Evolutionary conservation across 306 rosid species (phyloP), one percentile per base, ranked within the genome.

Genomic region (Dalbergia cultrata): DNA sequence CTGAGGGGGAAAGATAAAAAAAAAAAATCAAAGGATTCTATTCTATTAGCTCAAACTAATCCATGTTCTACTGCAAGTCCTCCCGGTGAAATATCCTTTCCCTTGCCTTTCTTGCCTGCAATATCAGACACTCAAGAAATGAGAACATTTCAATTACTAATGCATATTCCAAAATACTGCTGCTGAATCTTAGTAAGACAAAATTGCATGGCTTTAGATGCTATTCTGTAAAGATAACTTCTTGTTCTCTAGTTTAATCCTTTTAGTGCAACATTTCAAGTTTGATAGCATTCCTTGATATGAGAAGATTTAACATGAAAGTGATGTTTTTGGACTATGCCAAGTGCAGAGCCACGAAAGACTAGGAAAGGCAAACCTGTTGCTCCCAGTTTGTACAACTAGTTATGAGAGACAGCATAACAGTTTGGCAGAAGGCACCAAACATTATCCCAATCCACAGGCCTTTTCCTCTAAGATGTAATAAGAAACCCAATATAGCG

Each of bases 371-470:
- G 7, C 73, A 72, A 76, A 90, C 97, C 97, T 86, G 94, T 35
- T 86, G 84, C 61, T 86, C 80, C 97, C 97, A 93, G 26, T 88
- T 75, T 17, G 93, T 85, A 16, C 81, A 73, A 72, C 82, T 44
- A 17, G 89, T 86, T 62, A 90, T 82, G 70, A 88, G 50, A 21
- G 75, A 58, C 4, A 93, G 86, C 77, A 89, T 0, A 22, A 83
- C 5, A 45, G 83, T 78, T 72, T 91, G 97, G 56, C 89, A 74
- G 52, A 85, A 76, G 14, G 92, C 76, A 75, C 97, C 97, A 13
- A 17, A 7, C 17, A 85, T 76, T 70, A 91, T 85, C 63, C 94
- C 97, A 53, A 86, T 86, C 97, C 97, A 93, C 9, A 93, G 84
- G 8, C 97, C 97, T 71, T 81, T 84, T 64, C 90, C 97, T 83